Percentiles rank a stretch among this genome's conserved stretches.
phyloP scores from a whole-genome alignment of 202 grass and related monocot species.

The Cymbopogon flexuosus region DNA sequence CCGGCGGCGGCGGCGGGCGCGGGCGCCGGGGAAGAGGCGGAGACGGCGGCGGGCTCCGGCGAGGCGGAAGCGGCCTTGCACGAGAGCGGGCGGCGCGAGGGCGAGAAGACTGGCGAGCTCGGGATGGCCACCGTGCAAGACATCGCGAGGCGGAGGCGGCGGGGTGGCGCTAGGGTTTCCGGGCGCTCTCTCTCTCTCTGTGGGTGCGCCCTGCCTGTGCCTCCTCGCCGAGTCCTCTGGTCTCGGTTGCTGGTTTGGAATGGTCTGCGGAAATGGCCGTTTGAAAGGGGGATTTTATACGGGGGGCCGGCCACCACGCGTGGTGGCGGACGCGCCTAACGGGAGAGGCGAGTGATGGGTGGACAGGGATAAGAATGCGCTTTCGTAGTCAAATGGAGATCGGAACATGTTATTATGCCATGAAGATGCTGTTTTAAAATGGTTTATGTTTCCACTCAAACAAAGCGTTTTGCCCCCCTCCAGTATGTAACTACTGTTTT shows the following conservation, averaged over 20 bases:
- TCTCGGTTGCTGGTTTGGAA: constrained; percentile 21
- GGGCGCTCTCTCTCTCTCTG: background rate
- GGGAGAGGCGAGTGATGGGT: constrained; percentile 18
- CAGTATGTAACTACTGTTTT: too few species aligned
- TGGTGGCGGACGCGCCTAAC: constrained; percentile 30
- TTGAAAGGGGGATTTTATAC: constrained; percentile 44
- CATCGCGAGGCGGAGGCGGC: constrained; percentile 38
- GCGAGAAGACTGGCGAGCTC: constrained; percentile 83
- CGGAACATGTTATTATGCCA: background rate
- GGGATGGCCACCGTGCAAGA: constrained; percentile 78
- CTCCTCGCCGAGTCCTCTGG: background rate
- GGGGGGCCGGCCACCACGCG: background rate
- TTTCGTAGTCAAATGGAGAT: background rate
- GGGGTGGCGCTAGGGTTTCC: constrained; percentile 3
- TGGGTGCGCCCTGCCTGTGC: background rate
- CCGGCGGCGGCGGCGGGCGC: constrained; percentile 24
- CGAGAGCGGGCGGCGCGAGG: constrained; percentile 65
- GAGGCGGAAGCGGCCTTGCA: constrained; percentile 67
- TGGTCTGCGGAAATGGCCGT: constrained; percentile 36
- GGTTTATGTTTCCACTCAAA: background rate
- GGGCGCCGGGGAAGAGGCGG: constrained; percentile 31
- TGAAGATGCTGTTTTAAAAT: background rate
- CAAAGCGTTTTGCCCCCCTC: background rate
- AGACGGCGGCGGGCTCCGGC: constrained; percentile 44
- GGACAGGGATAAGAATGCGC: background rate